Evolutionary conservation across 2,329 filamentous ascomycete genomes (phyloP), one percentile per base, ranked within the genome.

Genomic region (Diaporthe caulivora): DNA sequence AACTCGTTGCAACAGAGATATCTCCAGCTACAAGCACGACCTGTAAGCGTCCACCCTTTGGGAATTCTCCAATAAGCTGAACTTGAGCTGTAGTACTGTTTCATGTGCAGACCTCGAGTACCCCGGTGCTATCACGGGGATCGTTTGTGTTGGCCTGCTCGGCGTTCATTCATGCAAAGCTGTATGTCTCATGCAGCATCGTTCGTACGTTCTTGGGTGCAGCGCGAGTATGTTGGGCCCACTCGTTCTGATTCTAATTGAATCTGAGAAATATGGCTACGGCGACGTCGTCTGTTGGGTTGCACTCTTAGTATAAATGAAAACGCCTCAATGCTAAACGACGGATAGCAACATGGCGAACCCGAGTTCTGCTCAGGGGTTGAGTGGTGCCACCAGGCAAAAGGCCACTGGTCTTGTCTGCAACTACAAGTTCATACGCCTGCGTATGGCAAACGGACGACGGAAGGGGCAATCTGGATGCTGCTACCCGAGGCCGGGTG

Each of bases 401-500:
- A 44, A 55, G 47, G 34, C 29, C 44, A 31, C 55, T 60, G 15
- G 44, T 15, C 2, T 34, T 15, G n/a, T 42, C 21, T 53, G 29
- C 34, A 31, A 31, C 42, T 42, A 49, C 62, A 21, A 69, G 37
- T 37, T 55, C 54, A 44, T 17, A 54, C 18, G 31, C 24, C 29
- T 10, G 42, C 24, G 26, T 24, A 71, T 37, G 21, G 37, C 69
- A 74, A 62, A 72, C 72, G 42, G 37, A 51, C 17, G 21, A 40
- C 69, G 69, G 72, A 68, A 72, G 75, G 58, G 51, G 58, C 68
- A 54, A 49, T 54, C 8, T 21, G 77, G 75, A n/a, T 73, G 70
- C 13, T 78, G 76, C 13, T 74, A 72, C 53, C 76, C 78, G 73
- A 71, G 77, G 29, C 62, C 72, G 37, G 75, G 69, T 40, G 73